Base-by-base conservation (phyloP, 2,329 filamentous ascomycete genomes). In the Aspergillus sp. region DNA sequence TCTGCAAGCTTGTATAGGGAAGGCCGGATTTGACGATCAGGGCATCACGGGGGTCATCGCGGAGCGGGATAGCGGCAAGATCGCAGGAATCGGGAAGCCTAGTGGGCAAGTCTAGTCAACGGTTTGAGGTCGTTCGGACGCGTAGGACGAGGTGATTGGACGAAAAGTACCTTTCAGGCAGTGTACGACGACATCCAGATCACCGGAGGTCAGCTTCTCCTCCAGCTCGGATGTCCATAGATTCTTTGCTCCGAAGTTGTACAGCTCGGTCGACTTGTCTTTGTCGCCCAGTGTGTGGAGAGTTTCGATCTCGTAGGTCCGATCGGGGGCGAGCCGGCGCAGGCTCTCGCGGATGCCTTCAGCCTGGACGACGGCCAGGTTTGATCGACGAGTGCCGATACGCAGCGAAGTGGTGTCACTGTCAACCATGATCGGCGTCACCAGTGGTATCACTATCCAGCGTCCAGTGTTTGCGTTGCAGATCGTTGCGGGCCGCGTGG, bases 141-240 rank as follows among this genome's bases (percentile, higher is more conserved):
- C 1, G 19, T 31, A 9, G 27, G 27, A 11, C 3, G 9, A 31
- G 27, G 9, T 4, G 4, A 31, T 31, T 11, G 27, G 27, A 31
- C 4, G 1, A 33, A 4, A 40, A 15, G 45, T 25, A 61, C 59
- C 59, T 81, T 97, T 97, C 73, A 96, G 80, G 64, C 86, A 90
- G 78, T 97, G 92, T 65, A 96, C 89, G 59, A 96, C 87, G 49
- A 93, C 74, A 76, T 96, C 90, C 61, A 96, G 73, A 64, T 89
- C 81, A 57, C 83, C 81, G 37, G 84, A 81, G 46, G 85, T 77
- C 40, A 96, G 81, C 69, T 85, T 81, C 8, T 85, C 87, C 76
- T 97, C 93, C 47, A 97, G 81, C 77, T 96, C 92, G 62, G 89
- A 85, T 6, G 93, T 96, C 93, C 93, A 97, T 6, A 61, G 37